These are phyloP conservation scores for Chlorella sp. DNA, from an alignment of 139 green algal genomes.

Conservation along the genomic window DNA sequence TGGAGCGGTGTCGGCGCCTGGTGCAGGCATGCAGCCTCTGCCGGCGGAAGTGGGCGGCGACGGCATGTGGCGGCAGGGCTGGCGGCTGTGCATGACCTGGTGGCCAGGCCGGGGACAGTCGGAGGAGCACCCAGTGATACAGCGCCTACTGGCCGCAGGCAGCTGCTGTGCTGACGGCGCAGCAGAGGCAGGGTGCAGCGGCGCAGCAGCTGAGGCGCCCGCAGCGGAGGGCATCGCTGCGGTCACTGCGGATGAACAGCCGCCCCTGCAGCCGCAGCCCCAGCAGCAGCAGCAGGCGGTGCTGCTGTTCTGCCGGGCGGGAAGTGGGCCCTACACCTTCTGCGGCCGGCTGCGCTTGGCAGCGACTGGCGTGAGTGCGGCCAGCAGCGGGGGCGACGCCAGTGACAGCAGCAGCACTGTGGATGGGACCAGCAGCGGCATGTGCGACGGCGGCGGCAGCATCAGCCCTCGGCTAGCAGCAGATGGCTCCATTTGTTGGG, in stretches of 20 bases:
- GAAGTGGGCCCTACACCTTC: slow-evolving; percentile 14
- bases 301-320: slow-evolving; percentile 35
- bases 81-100: slow-evolving; percentile 31
- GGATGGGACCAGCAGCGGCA: too few relatives aligned
- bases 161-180: too few relatives aligned
- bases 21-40: background rate
- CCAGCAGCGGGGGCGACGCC: background rate
- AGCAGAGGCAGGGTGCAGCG: background rate
- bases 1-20: background rate
- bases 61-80: background rate
- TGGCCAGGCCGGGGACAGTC: slow-evolving; percentile 37
- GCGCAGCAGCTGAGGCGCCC: background rate
- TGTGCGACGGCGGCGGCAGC: too few relatives aligned
- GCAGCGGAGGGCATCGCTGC: background rate
- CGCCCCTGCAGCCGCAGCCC: background rate
- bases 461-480: too few relatives aligned
- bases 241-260: background rate
- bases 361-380: background rate
- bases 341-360: slow-evolving; percentile 28
- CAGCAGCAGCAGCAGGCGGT: background rate
- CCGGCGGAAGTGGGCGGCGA: background rate
- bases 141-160: slow-evolving; percentile 13
- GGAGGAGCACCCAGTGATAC: slow-evolving; percentile 29
- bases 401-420: slow-evolving; percentile 8
- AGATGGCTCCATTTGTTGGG: too few relatives aligned